Evolutionary conservation across 257 asterid species (phyloP).

Genomic region (Scutellaria minor): DNA sequence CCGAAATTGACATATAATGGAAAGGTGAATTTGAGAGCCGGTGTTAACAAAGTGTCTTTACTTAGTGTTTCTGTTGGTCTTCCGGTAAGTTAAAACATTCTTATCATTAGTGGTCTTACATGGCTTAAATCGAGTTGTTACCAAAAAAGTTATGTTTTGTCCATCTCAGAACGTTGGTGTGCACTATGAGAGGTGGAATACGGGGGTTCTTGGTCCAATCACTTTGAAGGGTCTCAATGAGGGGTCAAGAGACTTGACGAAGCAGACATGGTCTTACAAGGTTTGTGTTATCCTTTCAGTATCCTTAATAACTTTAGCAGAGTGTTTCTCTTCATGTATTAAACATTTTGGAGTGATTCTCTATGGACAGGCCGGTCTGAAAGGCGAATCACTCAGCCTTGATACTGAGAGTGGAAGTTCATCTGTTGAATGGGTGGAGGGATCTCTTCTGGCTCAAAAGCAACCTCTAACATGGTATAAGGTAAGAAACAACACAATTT

Average conservation of each 20-base stretch:
- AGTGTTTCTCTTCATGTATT: too few species aligned
- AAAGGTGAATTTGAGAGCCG: conserved; percentile 65
- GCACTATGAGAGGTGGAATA: conserved; percentile 80
- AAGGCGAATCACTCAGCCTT: conserved; percentile 71
- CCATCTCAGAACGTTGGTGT: conserved; percentile 72
- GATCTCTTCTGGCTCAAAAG: conserved; percentile 63
- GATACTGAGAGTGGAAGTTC: conserved; percentile 67
- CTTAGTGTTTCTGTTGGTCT: conserved; percentile 88
- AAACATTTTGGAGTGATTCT: too few species aligned
- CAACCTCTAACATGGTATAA: conserved; percentile 97
- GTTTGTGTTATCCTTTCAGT: conserved; percentile 30
- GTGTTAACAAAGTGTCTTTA: conserved; percentile 78
- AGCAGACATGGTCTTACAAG: conserved; percentile 87
- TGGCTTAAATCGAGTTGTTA: background rate
- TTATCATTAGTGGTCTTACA: background rate
- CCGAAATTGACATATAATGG: conserved; percentile 62
- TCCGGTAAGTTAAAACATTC: conserved; percentile 60
- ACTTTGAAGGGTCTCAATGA: conserved; percentile 72
- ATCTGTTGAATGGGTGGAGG: conserved; percentile 71
- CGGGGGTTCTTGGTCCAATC: conserved; percentile 91
- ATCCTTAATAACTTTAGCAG: background rate
- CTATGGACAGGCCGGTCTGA: conserved; percentile 66
- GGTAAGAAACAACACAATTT: conserved; percentile 46
- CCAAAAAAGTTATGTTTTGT: background rate
- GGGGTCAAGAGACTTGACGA: conserved; percentile 79